phyloP scores from a whole-genome alignment of 768 basidiomycete species.

The Lepiota brunneoincarnata region DNA sequence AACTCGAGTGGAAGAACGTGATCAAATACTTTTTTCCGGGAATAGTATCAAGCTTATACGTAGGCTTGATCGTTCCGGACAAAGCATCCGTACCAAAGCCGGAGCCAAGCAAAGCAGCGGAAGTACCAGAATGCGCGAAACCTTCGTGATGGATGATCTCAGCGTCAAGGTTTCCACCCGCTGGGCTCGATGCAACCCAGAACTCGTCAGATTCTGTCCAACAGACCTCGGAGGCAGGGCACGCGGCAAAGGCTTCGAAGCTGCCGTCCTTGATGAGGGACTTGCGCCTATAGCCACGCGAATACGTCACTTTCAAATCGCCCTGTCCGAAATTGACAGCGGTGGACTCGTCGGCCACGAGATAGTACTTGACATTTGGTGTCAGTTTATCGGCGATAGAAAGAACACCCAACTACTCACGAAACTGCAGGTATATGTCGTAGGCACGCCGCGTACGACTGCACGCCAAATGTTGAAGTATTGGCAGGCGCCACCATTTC shows the following conservation, averaged over 20 bases:
- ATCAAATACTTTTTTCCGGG: slow-evolving; percentile 36
- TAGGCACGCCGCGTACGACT: slow-evolving; percentile 41
- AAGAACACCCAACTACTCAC: slow-evolving; percentile 21
- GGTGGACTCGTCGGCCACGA: slow-evolving; percentile 38
- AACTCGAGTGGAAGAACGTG: slow-evolving; percentile 39
- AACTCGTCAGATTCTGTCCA: slow-evolving; percentile 30
- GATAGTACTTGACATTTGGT: slow-evolving; percentile 35
- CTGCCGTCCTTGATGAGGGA: slow-evolving; percentile 37
- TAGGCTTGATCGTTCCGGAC: slow-evolving; percentile 35
- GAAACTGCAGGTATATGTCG: slow-evolving; percentile 49
- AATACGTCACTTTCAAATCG: slow-evolving; percentile 41
- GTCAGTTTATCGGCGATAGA: not conserved
- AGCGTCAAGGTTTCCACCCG: slow-evolving; percentile 38
- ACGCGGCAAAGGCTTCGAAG: slow-evolving; percentile 39
- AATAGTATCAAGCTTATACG: slow-evolving; percentile 29
- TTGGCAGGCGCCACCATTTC: slow-evolving; percentile 41
- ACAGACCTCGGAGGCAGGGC: slow-evolving; percentile 34
- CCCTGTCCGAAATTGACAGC: slow-evolving; percentile 48
- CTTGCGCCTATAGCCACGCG: slow-evolving; percentile 43
- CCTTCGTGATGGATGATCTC: slow-evolving; percentile 39
- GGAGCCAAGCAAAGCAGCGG: slow-evolving; percentile 42
- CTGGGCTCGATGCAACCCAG: slow-evolving; percentile 38
- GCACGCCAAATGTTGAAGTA: slow-evolving; percentile 57
- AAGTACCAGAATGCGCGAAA: slow-evolving; percentile 38
- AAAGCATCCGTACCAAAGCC: slow-evolving; percentile 33